phyloP scores from a whole-genome alignment of 306 rosid species.

The Amphicarpaea edgeworthii region DNA sequence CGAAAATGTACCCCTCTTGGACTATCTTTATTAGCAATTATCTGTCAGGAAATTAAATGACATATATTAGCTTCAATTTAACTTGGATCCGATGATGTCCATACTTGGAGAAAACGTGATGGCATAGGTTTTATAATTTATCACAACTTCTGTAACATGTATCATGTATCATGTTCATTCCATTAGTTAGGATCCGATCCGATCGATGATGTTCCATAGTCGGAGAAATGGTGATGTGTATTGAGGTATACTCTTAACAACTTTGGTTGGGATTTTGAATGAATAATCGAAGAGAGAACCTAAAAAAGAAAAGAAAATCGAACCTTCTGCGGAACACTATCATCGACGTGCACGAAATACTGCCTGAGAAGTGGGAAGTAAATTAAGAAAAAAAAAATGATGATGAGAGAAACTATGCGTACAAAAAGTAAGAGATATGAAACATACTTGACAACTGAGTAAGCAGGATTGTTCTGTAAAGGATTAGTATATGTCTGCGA shows the following conservation, averaged over 20 bases:
- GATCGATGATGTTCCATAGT: not conserved
- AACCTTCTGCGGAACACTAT: conserved; percentile 82
- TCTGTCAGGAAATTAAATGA: conserved; percentile 46
- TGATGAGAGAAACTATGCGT: not conserved
- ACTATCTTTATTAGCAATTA: conserved; percentile 78
- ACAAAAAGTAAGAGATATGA: not conserved
- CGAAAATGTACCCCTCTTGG: conserved; percentile 96
- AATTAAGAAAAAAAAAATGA: conserved; percentile 31
- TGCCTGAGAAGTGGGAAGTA: conserved; percentile 65
- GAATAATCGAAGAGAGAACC: no score
- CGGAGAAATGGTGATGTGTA: no score
- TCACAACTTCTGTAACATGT: not conserved
- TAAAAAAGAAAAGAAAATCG: not conserved
- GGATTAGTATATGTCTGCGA: conserved; percentile 82
- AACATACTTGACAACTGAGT: conserved; percentile 91
- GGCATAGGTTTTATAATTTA: not conserved
- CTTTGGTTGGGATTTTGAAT: conserved; percentile 19
- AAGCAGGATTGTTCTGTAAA: conserved; percentile 89
- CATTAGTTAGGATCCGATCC: not conserved
- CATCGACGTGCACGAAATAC: conserved; percentile 88
- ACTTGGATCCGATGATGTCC: not conserved
- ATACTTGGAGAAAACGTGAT: not conserved
- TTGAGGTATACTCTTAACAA: no score
- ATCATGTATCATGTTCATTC: not conserved
- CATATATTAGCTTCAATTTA: not conserved